phyloP scores from a whole-genome alignment of 1,139 yeast species.

The Geotrichum cucujoidarum region DNA sequence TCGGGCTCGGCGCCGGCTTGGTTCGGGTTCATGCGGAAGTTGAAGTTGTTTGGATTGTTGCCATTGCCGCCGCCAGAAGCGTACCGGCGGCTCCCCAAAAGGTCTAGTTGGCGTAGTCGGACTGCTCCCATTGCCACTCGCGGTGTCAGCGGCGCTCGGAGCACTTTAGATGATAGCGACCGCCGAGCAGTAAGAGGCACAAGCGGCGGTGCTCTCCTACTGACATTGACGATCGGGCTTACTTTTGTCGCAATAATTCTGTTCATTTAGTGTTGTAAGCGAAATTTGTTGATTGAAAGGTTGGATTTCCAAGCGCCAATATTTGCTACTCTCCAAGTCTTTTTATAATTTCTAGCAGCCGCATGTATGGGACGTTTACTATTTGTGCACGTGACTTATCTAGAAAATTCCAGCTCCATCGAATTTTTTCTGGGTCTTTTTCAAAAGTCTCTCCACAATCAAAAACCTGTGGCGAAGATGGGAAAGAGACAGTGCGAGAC shows the following conservation, averaged over 20 bases:
- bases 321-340: too few relatives aligned
- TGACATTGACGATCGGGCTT: neutral
- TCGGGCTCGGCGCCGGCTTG: slow-evolving; percentile 43
- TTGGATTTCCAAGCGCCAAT: too few relatives aligned
- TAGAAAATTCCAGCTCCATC: neutral
- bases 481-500: too few relatives aligned
- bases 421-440: too few relatives aligned
- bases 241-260: neutral
- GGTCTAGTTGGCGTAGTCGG: neutral
- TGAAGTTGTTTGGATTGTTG: slow-evolving; percentile 14
- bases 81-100: slow-evolving; percentile 1
- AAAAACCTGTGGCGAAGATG: too few relatives aligned
- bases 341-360: too few relatives aligned
- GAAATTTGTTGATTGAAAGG: too few relatives aligned
- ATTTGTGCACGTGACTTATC: neutral
- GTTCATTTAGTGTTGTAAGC: too few relatives aligned
- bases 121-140: neutral
- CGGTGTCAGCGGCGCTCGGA: neutral
- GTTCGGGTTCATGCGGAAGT: slow-evolving; percentile 19
- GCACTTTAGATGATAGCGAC: neutral
- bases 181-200: neutral
- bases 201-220: neutral
- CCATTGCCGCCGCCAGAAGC: slow-evolving; percentile 11
- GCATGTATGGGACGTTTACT: too few relatives aligned
- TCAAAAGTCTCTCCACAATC: too few relatives aligned